Evolutionary conservation across 2,329 filamentous ascomycete species (phyloP), one percentile per base, ranked within the genome.

Genomic region (Cladosporium colombiae): DNA sequence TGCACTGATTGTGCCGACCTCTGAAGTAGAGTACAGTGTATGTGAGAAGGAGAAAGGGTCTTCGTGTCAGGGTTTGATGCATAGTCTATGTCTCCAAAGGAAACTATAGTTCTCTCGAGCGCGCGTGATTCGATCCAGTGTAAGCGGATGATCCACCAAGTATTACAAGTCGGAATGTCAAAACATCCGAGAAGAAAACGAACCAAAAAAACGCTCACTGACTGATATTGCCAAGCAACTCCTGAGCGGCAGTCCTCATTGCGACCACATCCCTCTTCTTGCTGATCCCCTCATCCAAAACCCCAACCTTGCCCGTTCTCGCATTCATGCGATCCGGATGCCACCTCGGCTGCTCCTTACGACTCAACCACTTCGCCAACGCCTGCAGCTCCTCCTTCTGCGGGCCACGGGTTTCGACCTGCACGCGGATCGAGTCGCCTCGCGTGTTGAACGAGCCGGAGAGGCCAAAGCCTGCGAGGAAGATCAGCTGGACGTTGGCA

Each of bases 251-350:
- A 14, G 23, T 63, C 16, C 60, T 40, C 60, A 63, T 55, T 23
- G 60, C 60, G 25, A 63, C 60, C 31, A 63, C 60, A 21, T 55
- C 60, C 11, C 7, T 23, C 25, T 46, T 46, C 60, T 56, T 63
- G 25, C 49, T 55, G 7, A 63, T 56, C 3, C 13, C 18, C 14
- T 55, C 49, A 29, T 63, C 49, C 3, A 56, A 13, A 5, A 14
- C 14, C 5, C 60, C 60, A 1, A 31, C 50, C n/a, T 14, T 37
- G 3, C 60, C 60, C 23, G 60, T 56, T 21, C 60, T 40, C n/a
- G 44, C 21, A 21, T 63, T 63, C 49, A 63, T 63, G 3, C 60
- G 60, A 40, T 63, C 60, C 11, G 60, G 60, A 10, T 63, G 60
- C 46, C 31, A 56, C n/a, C 60, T 55, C 7, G 60, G 50, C 49